These are phyloP conservation scores for Cinnamomum micranthum DNA, from an alignment of 164 flowering plant species.

Conservation along the genomic window DNA sequence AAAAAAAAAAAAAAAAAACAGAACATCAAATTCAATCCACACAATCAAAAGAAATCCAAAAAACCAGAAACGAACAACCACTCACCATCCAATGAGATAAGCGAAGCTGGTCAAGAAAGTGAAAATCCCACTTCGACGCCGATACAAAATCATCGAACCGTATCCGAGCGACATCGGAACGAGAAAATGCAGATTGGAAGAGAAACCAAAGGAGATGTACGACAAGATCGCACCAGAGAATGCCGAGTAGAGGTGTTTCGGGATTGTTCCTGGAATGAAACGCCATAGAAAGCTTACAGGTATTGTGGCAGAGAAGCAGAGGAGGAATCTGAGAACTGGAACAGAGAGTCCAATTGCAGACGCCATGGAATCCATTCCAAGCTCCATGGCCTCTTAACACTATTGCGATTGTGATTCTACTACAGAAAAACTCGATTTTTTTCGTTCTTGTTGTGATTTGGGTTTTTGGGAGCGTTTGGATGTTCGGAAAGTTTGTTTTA, in stretches of 20 bases:
- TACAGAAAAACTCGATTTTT: no score
- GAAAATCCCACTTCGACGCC: slow-evolving; percentile 65
- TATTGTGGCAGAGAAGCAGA: slow-evolving; percentile 82
- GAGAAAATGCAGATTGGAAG: slow-evolving; percentile 86
- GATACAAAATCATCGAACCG: slow-evolving; percentile 62
- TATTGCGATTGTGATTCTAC: no score
- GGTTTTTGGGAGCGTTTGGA: no score
- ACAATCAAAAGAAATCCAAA: not conserved
- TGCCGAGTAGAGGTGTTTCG: slow-evolving; percentile 66
- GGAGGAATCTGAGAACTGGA: slow-evolving; percentile 71
- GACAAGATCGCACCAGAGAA: slow-evolving; percentile 68
- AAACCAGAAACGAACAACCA: not conserved
- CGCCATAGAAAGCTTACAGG: slow-evolving; percentile 75
- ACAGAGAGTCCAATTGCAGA: slow-evolving; percentile 68
- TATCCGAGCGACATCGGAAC: slow-evolving; percentile 85
- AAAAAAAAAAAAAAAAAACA: no score
- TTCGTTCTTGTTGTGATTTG: no score
- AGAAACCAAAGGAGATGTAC: slow-evolving; percentile 81
- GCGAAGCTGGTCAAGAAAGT: slow-evolving; percentile 81
- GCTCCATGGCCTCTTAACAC: slow-evolving; percentile 18
- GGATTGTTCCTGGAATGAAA: slow-evolving; percentile 56
- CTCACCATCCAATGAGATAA: slow-evolving; percentile 90
- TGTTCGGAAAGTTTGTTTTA: no score
- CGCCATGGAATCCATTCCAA: slow-evolving; percentile 66
- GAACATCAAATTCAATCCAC: not conserved